Conservation (phyloP, 2,329 filamentous ascomycete genomes). For the Pseudogymnoascus sp. region DNA sequence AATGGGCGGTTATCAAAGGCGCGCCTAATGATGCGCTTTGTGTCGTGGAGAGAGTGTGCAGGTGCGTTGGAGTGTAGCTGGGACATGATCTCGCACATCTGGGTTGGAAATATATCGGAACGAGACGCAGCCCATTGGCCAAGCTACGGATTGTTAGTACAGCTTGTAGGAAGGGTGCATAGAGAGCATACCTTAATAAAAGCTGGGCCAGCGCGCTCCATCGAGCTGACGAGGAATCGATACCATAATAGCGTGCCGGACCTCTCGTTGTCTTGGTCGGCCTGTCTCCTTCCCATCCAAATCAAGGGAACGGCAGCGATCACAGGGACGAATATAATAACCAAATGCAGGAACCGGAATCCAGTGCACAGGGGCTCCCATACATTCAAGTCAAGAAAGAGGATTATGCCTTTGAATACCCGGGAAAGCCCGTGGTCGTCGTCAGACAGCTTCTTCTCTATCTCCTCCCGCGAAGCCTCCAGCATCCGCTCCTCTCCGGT, state of each 20-base stretch:
- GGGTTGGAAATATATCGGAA: conserved; percentile 88
- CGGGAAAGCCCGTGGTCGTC: conserved; percentile 52
- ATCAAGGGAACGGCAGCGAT: conserved; percentile 70
- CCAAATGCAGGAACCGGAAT: conserved; percentile 77
- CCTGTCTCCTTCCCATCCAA: conserved; percentile 63
- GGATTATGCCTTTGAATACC: conserved; percentile 49
- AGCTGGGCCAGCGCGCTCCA: conserved; percentile 89
- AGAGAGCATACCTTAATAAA: conserved; percentile 74
- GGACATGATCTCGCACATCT: conserved; percentile 91
- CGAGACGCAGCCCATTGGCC: conserved; percentile 97
- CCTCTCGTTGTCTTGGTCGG: conserved; percentile 63
- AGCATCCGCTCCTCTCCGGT: conserved; percentile 85
- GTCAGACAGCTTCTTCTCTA: conserved; percentile 59
- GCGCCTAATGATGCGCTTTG: conserved; percentile 67
- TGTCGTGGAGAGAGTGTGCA: conserved; percentile 74
- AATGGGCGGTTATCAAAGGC: conserved; percentile 77
- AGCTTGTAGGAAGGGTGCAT: not conserved
- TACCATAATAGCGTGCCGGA: conserved; percentile 93
- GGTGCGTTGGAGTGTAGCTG: conserved; percentile 90
- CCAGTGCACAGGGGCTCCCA: conserved; percentile 83
- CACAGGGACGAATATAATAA: conserved; percentile 85
- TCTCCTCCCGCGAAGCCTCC: conserved; percentile 68
- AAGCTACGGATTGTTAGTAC: conserved; percentile 45
- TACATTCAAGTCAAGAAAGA: conserved; percentile 64
- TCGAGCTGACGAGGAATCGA: conserved; percentile 70